Evolutionary conservation across 2,329 filamentous ascomycete species (phyloP).

Genomic region (Diaporthe caulivora): DNA sequence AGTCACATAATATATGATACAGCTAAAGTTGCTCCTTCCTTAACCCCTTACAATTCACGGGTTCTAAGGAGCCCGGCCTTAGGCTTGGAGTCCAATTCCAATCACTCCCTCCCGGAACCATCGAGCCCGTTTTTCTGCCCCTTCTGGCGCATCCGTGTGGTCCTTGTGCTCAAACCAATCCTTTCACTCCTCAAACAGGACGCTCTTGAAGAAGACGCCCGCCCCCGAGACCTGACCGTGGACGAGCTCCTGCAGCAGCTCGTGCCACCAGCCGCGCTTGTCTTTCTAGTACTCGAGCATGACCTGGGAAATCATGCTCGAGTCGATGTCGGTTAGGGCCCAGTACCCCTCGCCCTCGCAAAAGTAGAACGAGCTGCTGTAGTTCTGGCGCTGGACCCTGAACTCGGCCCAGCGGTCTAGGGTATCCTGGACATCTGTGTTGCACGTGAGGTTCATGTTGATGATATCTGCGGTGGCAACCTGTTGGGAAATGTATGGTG

Average conservation of each 20-base stretch:
- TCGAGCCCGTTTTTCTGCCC: neutral
- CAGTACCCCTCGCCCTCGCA: slow-evolving; percentile 5
- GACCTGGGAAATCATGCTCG: neutral
- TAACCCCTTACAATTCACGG: too few species aligned
- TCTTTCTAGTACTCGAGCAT: slow-evolving; percentile 12
- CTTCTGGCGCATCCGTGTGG: neutral
- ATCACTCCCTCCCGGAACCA: neutral
- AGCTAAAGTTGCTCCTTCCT: too few species aligned
- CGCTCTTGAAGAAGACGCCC: neutral
- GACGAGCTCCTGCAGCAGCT: slow-evolving; percentile 26
- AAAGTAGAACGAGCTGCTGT: neutral
- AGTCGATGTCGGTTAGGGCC: neutral
- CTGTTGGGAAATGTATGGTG: neutral
- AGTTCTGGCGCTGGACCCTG: neutral
- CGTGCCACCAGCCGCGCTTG: slow-evolving; percentile 2
- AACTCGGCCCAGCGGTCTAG: neutral
- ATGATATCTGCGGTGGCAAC: neutral
- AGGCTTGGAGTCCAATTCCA: neutral
- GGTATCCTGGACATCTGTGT: neutral
- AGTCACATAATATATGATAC: too few species aligned
- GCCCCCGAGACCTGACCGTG: neutral
- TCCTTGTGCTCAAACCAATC: slow-evolving; percentile 6
- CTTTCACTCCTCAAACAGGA: neutral
- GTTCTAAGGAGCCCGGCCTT: too few species aligned
- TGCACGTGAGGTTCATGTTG: neutral